These are phyloP conservation scores for Pholiota adiposa DNA, from an alignment of 1,284 basidiomycete genomes.

Conservation along the genomic window DNA sequence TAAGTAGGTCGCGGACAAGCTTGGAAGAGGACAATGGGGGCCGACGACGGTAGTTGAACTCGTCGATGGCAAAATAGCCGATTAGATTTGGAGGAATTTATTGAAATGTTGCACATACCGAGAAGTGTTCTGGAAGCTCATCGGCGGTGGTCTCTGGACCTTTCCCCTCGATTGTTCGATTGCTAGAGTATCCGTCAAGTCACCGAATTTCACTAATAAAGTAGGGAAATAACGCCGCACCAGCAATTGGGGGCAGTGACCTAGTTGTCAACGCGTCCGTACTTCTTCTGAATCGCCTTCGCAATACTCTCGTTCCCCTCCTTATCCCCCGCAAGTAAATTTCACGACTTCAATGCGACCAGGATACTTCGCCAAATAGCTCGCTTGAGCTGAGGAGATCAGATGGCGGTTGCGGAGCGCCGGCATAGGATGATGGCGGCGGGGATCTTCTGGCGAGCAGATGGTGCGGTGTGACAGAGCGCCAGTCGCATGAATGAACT, in stretches of 20 bases:
- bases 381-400: background rate
- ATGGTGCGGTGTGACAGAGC: background rate
- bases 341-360: background rate
- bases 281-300: background rate
- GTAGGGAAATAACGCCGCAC: background rate
- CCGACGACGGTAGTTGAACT: constrained; percentile 1
- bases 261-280: background rate
- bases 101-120: background rate
- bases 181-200: background rate
- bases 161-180: background rate
- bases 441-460: background rate
- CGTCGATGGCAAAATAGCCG: background rate
- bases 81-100: background rate
- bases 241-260: background rate
- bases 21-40: constrained; percentile 1
- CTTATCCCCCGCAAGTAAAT: background rate
- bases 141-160: background rate
- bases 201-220: background rate
- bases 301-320: background rate
- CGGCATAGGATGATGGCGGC: background rate
- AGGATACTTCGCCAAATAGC: background rate
- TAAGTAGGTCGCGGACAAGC: background rate
- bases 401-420: background rate
- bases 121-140: background rate
- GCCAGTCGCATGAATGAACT: background rate